Evolutionary conservation across 768 basidiomycete genomes (phyloP), one percentile per base, ranked within the genome.

Genomic region (Punctularia strigosozonata): DNA sequence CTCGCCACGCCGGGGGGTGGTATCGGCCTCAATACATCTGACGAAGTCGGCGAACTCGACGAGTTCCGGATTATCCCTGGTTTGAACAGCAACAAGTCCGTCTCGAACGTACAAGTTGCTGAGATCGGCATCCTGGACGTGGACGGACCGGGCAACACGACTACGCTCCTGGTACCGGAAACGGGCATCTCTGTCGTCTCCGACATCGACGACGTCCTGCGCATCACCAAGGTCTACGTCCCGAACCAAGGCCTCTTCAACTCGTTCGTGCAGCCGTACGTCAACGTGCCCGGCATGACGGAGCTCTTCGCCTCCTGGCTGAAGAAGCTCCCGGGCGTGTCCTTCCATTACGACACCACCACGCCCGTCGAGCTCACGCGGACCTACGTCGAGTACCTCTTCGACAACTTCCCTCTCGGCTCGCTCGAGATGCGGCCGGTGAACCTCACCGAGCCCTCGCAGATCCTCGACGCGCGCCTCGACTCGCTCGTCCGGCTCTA

Each of bases 291-390:
- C 26, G 50, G 53, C 21, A 51, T 60, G 42, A 51, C 55, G 14
- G 51, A 51, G 20, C 47, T 58, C 6, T 54, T 48, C 45, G 46
- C 49, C 28, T 42, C 52, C 36, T 57, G 57, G 55, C 41, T 42
- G 25, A 42, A 46, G 33, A 37, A 41, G 13, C 45, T 53, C 6
- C 51, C 52, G 17, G 36, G 46, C 19, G 46, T 44, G 13, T 52
- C 58, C 19, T 60, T 60, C 50, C 58, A 60, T 46, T 60, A 60
- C 44, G 53, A 59, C 28, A 60, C 57, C 4, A 60, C 58, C 25
- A 56, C 55, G 22, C 57, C 58, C 15, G 54, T 59, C 30, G 51
- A 54, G 40, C 42, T 57, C 35, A 55, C 58, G 15, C 45, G 54
- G 13, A 51, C 48, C n/a, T 60, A 60, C 37, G 54, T 57, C 33